A percentile compares a stretch with the other conserved stretches of the same genome.
Evolutionary conservation across 306 rosid species (phyloP).

Genomic region (Datisca glomerata): DNA sequence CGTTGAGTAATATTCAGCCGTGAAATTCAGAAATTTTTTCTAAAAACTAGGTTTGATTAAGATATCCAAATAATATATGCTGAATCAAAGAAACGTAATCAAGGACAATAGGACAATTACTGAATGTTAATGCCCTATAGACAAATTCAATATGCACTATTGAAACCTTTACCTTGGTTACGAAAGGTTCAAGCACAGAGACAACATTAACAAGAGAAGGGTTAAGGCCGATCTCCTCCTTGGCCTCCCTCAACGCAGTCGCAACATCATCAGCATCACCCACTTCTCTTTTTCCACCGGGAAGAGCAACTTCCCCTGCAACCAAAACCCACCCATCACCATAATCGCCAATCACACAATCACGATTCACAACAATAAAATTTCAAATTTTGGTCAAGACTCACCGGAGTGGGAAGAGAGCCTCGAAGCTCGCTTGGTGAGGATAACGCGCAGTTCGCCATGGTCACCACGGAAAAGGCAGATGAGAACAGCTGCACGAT

Average conservation of each 20-base stretch:
- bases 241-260: conserved; percentile 82
- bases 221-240: conserved; percentile 81
- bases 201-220: conserved; percentile 53
- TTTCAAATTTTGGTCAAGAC: neutral
- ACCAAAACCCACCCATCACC: conserved; percentile 4
- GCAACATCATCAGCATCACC: conserved; percentile 51
- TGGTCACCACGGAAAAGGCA: conserved; percentile 74
- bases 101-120: no score
- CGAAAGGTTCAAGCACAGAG: conserved; percentile 42
- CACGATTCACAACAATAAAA: neutral
- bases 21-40: no score
- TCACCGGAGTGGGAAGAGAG: conserved; percentile 68
- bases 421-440: conserved; percentile 74
- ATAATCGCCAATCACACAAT: neutral
- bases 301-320: conserved; percentile 81
- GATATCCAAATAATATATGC: no score
- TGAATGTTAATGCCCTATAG: no score
- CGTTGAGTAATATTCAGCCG: no score
- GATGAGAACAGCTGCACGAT: conserved; percentile 61
- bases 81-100: no score
- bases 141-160: no score
- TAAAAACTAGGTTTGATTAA: no score
- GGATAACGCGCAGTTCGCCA: conserved; percentile 82
- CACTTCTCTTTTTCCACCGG: conserved; percentile 75
- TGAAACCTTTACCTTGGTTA: conserved; percentile 41